These are phyloP conservation scores for Exserohilum rostratum DNA, from an alignment of 2,329 filamentous ascomycete genomes.

Conservation along the genomic window DNA sequence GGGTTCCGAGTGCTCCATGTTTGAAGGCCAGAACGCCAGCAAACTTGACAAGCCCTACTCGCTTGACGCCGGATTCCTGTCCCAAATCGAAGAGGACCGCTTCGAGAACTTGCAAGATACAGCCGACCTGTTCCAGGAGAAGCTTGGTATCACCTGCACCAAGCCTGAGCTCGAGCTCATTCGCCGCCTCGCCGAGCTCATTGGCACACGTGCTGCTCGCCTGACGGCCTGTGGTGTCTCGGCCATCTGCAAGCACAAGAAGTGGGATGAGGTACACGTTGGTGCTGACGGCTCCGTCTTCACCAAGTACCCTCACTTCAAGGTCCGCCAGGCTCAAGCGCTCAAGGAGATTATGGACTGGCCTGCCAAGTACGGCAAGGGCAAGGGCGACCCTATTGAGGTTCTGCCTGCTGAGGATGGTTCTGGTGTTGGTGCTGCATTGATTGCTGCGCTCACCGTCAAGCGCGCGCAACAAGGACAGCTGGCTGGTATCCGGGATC, in stretches of 20 bases:
- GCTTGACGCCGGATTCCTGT: conserved; percentile 91
- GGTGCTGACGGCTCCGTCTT: conserved; percentile 97
- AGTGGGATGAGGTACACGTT: conserved; percentile 84
- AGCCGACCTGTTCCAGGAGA: conserved; percentile 76
- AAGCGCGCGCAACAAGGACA: conserved; percentile 67
- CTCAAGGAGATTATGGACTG: conserved; percentile 96
- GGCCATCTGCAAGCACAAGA: conserved; percentile 96
- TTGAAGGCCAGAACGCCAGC: conserved; percentile 80
- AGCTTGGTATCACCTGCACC: conserved; percentile 73
- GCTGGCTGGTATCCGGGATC: conserved; percentile 62
- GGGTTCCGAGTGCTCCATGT: conserved; percentile 66
- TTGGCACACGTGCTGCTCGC: conserved; percentile 91
- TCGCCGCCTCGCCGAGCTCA: conserved; percentile 87
- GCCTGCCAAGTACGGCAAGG: conserved; percentile 76
- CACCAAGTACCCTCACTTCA: conserved; percentile 99
- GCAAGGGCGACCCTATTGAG: conserved; percentile 72
- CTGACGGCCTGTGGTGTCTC: conserved; percentile 94
- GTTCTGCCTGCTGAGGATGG: conserved; percentile 92
- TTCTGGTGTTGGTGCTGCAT: conserved; percentile 91
- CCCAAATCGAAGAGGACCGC: conserved; percentile 91
- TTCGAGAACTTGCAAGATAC: conserved; percentile 96
- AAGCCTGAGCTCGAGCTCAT: conserved; percentile 85
- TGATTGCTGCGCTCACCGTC: conserved; percentile 79
- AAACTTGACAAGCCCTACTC: conserved; percentile 85
- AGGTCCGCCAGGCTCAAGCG: conserved; percentile 85